Conservation (phyloP, 306 rosid species). For the Parietaria judaica region DNA sequence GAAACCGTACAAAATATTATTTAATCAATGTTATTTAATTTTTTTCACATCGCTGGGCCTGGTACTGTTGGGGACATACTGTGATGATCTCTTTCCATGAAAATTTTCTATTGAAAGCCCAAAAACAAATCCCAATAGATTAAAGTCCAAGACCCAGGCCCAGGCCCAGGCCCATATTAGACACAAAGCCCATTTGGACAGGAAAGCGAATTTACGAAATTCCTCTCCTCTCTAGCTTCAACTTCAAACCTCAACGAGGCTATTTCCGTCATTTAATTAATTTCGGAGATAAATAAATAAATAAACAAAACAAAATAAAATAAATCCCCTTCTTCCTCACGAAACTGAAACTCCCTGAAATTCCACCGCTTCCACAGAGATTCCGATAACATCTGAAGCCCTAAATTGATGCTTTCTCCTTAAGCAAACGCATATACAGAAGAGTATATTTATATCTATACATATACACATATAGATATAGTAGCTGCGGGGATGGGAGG, state of each 20-base stretch:
- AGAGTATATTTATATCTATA: no score
- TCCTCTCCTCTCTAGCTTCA: background rate
- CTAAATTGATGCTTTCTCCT: background rate
- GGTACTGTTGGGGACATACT: no score
- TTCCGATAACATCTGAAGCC: background rate
- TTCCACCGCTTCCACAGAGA: background rate
- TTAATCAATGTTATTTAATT: no score
- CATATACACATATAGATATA: background rate
- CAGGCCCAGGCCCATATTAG: no score
- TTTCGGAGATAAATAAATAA: background rate
- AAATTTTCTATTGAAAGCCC: background rate
- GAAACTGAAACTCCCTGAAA: background rate
- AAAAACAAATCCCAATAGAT: background rate
- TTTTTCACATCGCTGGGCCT: no score
- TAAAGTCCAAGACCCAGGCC: no score
- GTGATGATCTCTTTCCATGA: background rate
- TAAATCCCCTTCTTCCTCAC: no score
- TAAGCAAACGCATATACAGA: background rate
- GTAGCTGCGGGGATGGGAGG: conserved; percentile 29
- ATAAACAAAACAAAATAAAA: no score
- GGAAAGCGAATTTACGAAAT: background rate
- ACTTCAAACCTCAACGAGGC: background rate
- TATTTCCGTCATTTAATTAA: background rate
- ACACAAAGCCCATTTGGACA: no score
- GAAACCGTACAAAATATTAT: no score